Evolutionary conservation across 2,329 filamentous ascomycete species (phyloP).

Genomic region (Verticillium nonalfalfae): DNA sequence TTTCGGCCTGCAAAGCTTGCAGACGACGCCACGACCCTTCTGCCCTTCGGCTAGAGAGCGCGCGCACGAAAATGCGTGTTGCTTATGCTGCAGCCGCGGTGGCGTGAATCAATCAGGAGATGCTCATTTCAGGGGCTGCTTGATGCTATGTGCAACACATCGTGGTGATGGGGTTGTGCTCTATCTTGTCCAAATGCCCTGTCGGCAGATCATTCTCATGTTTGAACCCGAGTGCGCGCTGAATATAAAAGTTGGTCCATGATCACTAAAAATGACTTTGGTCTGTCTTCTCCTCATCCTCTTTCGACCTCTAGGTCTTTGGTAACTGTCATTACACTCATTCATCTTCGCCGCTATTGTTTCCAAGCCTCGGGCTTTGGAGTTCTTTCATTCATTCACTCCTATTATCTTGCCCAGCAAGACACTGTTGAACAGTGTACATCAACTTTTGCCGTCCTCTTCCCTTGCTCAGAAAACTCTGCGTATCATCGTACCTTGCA

Average conservation of each 20-base stretch:
- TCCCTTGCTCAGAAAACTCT: background rate
- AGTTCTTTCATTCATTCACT: slow-evolving; percentile 9
- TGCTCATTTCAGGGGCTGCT: background rate
- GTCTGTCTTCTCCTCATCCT: background rate
- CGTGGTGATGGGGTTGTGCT: background rate
- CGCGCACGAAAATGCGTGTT: background rate
- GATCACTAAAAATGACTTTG: background rate
- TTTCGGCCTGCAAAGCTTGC: background rate
- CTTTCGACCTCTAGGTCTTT: slow-evolving; percentile 3
- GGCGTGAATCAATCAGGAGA: background rate
- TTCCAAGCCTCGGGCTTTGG: background rate
- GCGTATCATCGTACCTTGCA: background rate
- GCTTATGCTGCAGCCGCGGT: background rate
- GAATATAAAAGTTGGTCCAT: background rate
- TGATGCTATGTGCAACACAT: background rate
- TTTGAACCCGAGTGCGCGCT: background rate
- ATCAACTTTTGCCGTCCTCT: background rate
- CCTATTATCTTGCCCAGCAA: background rate
- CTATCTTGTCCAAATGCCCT: background rate
- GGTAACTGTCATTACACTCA: slow-evolving; percentile 9
- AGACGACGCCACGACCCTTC: background rate
- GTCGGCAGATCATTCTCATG: background rate
- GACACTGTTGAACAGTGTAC: slow-evolving; percentile 11
- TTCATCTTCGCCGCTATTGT: slow-evolving; percentile 4
- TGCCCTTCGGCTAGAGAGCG: background rate